phyloP scores from a whole-genome alignment of 1,139 yeast genomes.

The Waltiozyma sp. region DNA sequence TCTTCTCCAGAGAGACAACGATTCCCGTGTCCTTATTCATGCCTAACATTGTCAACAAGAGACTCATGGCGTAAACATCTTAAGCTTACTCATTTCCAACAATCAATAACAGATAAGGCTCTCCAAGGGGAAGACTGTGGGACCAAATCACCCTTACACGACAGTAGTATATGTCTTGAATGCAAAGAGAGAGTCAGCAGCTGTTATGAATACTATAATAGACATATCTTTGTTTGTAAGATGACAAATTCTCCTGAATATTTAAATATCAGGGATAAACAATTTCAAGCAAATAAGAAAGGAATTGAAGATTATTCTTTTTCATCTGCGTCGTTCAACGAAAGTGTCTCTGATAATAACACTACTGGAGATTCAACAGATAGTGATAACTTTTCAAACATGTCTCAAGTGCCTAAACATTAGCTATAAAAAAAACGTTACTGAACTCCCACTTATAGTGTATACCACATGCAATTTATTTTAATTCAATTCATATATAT shows the following conservation, averaged over 20 bases:
- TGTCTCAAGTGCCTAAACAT: too few species aligned
- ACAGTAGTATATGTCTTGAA: not conserved
- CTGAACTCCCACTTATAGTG: too few species aligned
- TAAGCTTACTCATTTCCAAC: not conserved
- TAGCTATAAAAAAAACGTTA: too few species aligned
- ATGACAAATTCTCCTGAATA: not conserved
- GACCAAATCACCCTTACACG: not conserved
- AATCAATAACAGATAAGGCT: not conserved
- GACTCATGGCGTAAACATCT: not conserved
- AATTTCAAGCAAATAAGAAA: too few species aligned
- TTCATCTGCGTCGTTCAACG: too few species aligned
- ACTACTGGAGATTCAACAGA: too few species aligned
- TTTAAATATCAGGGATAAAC: too few species aligned
- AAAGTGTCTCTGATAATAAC: too few species aligned
- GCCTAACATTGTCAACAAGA: not conserved
- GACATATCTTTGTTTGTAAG: not conserved
- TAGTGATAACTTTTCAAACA: too few species aligned
- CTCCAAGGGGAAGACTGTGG: not conserved
- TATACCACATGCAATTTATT: too few species aligned
- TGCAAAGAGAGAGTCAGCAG: not conserved
- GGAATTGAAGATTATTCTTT: too few species aligned
- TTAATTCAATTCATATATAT: too few species aligned
- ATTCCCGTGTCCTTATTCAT: not conserved
- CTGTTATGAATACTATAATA: conserved; percentile 1
- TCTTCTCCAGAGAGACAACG: not conserved